Conservation (phyloP, 1,139 yeast genomes). For the Pichia sp. region DNA sequence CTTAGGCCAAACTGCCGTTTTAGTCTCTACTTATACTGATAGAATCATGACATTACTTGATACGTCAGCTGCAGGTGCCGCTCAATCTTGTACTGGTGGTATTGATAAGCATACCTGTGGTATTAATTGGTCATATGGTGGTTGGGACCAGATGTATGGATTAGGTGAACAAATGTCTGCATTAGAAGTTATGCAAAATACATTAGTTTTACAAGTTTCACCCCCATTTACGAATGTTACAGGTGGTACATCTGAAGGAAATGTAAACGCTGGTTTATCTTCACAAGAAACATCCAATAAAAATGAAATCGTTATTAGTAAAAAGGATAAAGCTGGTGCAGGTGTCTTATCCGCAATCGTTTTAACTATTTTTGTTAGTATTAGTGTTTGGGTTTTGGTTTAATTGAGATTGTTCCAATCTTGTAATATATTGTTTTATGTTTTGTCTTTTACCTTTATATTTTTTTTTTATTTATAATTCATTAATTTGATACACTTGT, state of each 20-base stretch:
- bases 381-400: constrained; percentile 67
- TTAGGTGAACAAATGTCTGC: constrained; percentile 57
- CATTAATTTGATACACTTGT: constrained; percentile 1
- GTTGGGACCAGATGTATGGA: constrained; percentile 49
- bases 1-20: constrained; percentile 51
- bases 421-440: neutral
- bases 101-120: constrained; percentile 55
- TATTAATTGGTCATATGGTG: constrained; percentile 41
- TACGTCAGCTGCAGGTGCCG: constrained; percentile 49
- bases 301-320: constrained; percentile 38
- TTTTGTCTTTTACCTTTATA: neutral
- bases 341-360: constrained; percentile 77
- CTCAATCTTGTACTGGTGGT: constrained; percentile 55
- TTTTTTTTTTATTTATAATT: constrained; percentile 13
- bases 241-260: constrained; percentile 41
- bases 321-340: constrained; percentile 81
- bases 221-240: constrained; percentile 50
- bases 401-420: constrained; percentile 17
- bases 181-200: constrained; percentile 45
- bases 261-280: constrained; percentile 43
- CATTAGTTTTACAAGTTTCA: constrained; percentile 37
- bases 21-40: constrained; percentile 47
- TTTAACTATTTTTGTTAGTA: constrained; percentile 55
- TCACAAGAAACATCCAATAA: constrained; percentile 21
- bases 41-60: constrained; percentile 40